These are phyloP conservation scores for Aspergillus biplanus DNA, from an alignment of 495 filamentous ascomycete genomes.

Conservation along the genomic window DNA sequence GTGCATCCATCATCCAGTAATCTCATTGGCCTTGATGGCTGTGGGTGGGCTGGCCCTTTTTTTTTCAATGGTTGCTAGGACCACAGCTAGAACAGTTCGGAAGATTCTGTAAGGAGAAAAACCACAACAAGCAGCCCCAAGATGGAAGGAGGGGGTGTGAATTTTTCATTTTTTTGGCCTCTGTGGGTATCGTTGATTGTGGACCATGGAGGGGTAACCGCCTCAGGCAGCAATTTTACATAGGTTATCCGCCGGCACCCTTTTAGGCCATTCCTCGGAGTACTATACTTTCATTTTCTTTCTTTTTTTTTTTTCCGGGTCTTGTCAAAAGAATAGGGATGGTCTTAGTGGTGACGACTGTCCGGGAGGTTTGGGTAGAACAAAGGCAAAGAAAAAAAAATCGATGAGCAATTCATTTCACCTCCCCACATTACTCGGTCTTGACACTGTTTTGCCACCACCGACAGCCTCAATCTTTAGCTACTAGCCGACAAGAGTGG, in stretches of 20 bases:
- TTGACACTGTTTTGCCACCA: constrained; percentile 2
- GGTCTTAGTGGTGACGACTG: constrained; percentile 8
- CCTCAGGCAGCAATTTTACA: constrained; percentile 9
- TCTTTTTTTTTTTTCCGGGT: constrained; percentile 1
- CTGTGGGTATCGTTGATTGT: not conserved
- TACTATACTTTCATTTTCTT: not conserved
- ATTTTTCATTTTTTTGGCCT: not conserved
- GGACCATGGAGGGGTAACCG: constrained; percentile 19
- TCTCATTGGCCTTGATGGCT: not conserved
- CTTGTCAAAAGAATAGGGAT: no score
- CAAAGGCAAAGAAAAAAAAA: not conserved
- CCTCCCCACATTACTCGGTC: not conserved
- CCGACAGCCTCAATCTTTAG: not conserved
- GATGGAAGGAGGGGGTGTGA: constrained; percentile 12
- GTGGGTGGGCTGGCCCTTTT: not conserved
- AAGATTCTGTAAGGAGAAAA: constrained; percentile 43
- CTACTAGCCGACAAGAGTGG: no score
- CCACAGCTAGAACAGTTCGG: constrained; percentile 28
- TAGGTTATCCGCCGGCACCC: not conserved
- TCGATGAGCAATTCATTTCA: not conserved
- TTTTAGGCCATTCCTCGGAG: no score
- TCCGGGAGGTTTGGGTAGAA: not conserved
- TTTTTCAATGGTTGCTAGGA: constrained; percentile 37
- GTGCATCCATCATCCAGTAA: not conserved
- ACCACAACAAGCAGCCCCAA: constrained; percentile 48